These are phyloP conservation scores for Dovyalis caffra DNA, from an alignment of 345 rosid genomes.

Conservation along the genomic window DNA sequence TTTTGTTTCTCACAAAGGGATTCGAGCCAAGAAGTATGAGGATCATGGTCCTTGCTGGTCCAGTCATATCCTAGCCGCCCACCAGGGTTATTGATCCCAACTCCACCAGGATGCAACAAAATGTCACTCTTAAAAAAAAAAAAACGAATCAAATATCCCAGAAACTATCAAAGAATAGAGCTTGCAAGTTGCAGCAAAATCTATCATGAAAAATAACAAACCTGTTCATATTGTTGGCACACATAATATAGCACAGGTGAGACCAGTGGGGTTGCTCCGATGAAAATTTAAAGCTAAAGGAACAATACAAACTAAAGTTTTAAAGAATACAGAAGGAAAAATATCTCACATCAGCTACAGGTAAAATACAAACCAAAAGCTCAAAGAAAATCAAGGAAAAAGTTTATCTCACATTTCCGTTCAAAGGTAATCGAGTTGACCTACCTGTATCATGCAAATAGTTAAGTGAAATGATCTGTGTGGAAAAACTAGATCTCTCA, in stretches of 20 bases:
- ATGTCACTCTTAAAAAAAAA: neutral
- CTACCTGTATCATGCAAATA: conserved; percentile 17
- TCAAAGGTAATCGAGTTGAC: conserved; percentile 7
- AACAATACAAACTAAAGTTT: neutral
- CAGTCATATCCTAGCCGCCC: neutral
- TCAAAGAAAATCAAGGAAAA: neutral
- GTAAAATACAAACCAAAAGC: neutral
- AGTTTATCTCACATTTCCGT: neutral
- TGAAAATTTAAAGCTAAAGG: neutral
- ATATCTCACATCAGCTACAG: neutral
- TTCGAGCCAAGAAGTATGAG: neutral
- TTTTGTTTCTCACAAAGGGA: neutral
- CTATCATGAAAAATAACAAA: neutral
- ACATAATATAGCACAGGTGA: neutral
- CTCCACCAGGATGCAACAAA: neutral
- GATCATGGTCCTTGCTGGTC: neutral
- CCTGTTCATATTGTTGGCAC: neutral
- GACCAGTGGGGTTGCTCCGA: neutral
- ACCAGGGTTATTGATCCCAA: neutral
- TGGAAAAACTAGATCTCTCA: conserved; percentile 3
- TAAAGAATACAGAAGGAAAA: neutral
- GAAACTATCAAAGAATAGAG: neutral
- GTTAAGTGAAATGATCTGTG: conserved; percentile 10
- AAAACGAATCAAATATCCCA: neutral
- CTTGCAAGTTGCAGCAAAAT: neutral